Base-by-base conservation (phyloP, 192 early-diverging fungal species). In the Coemansia sp. region DNA sequence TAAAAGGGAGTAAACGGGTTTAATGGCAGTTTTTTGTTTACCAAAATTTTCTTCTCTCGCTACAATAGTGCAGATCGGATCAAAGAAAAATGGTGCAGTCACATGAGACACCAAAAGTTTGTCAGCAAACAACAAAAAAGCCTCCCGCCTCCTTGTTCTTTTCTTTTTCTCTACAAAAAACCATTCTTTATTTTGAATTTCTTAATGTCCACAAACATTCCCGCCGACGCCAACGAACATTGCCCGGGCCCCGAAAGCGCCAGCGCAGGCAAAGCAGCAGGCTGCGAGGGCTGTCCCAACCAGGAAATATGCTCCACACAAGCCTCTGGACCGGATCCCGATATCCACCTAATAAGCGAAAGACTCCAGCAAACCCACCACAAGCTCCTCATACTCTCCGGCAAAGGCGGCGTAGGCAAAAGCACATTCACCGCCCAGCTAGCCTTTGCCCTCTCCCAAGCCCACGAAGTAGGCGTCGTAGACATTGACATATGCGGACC, bases 391-490 rank as follows among this genome's bases (percentile, higher is more conserved):
- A 85, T 99, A 2, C 89, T 99, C 13, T 96, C 94, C 0, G 97
- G 97, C 45, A 99, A 99, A 63, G 97, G 97, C 65, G 97, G 97
- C 31, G 97, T 99, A 5, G 97, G 97, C 42, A 99, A 99, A 75
- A 88, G 86, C 38, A 96, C 94, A 18, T 93, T 96, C 38, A 92
- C 95, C 8, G 84, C 91, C 6, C 89, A 95, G 43, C 88, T 99
- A 1, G 90, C 92, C 0, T 91, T 95, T 65, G 88, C 95, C 3
- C 83, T 99, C 7, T 83, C 87, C 1, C 23, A 55, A 68, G 59
- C 0, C 46, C 34, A 16, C 66, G 45, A 86, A 26, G 86, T 94
- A 2, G 97, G 97, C 1, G 89, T 98, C 34, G 89, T 95, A 62
- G 97, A 99, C 76, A 88, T 99, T 60, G 97, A 99, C 76, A 87